Evolutionary conservation across 805 yeast genomes (phyloP).

Genomic region (Lachancea quebecensis): DNA sequence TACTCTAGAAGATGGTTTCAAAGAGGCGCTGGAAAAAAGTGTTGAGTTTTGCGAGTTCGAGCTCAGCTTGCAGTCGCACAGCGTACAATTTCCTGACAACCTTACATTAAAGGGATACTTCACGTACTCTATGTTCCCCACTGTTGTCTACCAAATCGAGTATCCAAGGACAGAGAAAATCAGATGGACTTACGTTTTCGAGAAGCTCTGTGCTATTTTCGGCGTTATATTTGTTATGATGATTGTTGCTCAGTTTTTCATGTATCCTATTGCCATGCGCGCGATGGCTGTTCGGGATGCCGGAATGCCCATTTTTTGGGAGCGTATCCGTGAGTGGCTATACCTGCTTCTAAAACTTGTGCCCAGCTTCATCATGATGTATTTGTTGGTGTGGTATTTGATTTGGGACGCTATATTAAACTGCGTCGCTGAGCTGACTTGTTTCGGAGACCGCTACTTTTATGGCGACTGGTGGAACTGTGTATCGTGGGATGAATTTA

Average conservation of each 20-base stretch:
- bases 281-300: constrained; percentile 46
- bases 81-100: constrained; percentile 61
- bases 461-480: constrained; percentile 99
- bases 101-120: constrained; percentile 61
- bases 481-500: constrained; percentile 85
- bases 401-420: constrained; percentile 95
- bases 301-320: constrained; percentile 18
- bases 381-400: constrained; percentile 71
- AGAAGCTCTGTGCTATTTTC: constrained; percentile 71
- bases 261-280: constrained; percentile 65
- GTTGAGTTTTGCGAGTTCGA: constrained; percentile 69
- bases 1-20: constrained; percentile 22
- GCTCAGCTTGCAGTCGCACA: constrained; percentile 47
- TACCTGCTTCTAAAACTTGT: constrained; percentile 58
- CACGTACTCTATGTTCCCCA: constrained; percentile 80
- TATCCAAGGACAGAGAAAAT: constrained; percentile 71
- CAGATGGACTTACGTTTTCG: constrained; percentile 60
- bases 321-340: constrained; percentile 22
- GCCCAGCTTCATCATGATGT: constrained; percentile 72
- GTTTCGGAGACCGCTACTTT: constrained; percentile 85
- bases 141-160: constrained; percentile 73
- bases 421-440: constrained; percentile 79
- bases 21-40: constrained; percentile 39
- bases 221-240: constrained; percentile 85
- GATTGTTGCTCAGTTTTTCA: constrained; percentile 61